phyloP scores from a whole-genome alignment of 2,329 filamentous ascomycete species.

The Apiospora saccharicola region DNA sequence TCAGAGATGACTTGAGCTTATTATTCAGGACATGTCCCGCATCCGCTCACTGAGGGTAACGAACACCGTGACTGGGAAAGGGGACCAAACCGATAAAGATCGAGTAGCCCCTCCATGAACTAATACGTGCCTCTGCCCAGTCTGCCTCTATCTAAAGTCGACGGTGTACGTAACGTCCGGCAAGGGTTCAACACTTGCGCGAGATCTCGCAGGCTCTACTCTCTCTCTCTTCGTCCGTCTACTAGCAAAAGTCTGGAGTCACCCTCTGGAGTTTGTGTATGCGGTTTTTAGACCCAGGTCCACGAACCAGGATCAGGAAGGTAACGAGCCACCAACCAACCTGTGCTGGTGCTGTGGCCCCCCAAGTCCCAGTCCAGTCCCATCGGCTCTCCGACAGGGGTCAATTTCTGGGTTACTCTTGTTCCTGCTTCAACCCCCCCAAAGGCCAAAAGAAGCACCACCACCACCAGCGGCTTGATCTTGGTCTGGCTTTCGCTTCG shows the following conservation, averaged over 20 bases:
- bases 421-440: constrained; percentile 23
- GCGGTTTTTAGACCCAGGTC: constrained; percentile 20
- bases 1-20: constrained; percentile 20
- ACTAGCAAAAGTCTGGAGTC: not conserved
- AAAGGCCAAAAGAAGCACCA: constrained; percentile 21
- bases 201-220: not conserved
- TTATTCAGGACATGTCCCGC: constrained; percentile 13
- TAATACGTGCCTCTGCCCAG: constrained; percentile 3
- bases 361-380: constrained; percentile 19
- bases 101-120: constrained; percentile 1
- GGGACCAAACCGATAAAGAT: constrained; percentile 15
- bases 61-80: not conserved
- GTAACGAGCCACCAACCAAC: constrained; percentile 15
- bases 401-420: constrained; percentile 22
- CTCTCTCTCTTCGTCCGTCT: not conserved
- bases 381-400: constrained; percentile 21
- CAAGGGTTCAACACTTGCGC: not conserved
- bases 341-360: constrained; percentile 15
- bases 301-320: constrained; percentile 18
- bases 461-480: constrained; percentile 25
- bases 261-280: constrained; percentile 7
- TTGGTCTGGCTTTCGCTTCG: constrained; percentile 32
- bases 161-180: constrained; percentile 15
- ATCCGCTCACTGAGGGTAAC: not conserved
- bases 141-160: constrained; percentile 20